phyloP scores from a whole-genome alignment of 805 yeast species.

The Nakazawaea laoshanensis region DNA sequence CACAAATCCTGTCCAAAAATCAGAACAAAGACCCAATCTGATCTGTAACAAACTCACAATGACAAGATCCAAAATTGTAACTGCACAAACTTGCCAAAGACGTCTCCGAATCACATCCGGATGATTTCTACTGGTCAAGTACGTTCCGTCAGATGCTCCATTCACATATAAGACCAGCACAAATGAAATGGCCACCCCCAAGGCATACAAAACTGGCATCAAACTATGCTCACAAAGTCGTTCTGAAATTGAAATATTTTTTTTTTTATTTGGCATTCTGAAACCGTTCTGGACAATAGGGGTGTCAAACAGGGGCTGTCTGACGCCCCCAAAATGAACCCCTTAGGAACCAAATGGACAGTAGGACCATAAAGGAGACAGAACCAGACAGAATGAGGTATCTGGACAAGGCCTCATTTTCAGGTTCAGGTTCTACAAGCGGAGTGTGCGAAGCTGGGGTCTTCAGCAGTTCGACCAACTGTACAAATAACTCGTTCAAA shows the following conservation, averaged over 20 bases:
- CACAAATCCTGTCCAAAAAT: too few relatives aligned
- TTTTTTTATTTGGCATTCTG: too few relatives aligned
- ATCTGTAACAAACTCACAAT: conserved; percentile 28
- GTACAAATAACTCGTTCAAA: conserved; percentile 74
- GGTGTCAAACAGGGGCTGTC: too few relatives aligned
- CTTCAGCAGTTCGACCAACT: conserved; percentile 82
- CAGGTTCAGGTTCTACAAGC: conserved; percentile 60
- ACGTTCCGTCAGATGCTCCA: conserved; percentile 14
- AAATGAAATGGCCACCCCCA: too few relatives aligned
- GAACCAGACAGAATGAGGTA: conserved; percentile 62
- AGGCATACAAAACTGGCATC: too few relatives aligned
- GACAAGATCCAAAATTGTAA: conserved; percentile 23
- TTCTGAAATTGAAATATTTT: too few relatives aligned
- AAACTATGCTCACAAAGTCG: too few relatives aligned
- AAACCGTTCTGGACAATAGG: too few relatives aligned
- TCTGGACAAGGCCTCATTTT: conserved; percentile 40
- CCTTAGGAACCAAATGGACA: conserved; percentile 59
- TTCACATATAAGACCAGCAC: conserved; percentile 35
- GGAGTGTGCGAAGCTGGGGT: conserved; percentile 74
- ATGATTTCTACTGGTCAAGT: conserved; percentile 29
- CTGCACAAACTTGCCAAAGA: conserved; percentile 24
- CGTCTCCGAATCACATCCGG: conserved; percentile 33
- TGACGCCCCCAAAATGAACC: conserved; percentile 25
- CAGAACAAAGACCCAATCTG: too few relatives aligned
- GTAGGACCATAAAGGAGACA: conserved; percentile 53